Percentiles rank a stretch among this genome's conserved stretches.
Conservation (phyloP, 2,329 filamentous ascomycete genomes). For the Fusarium annulatum region DNA sequence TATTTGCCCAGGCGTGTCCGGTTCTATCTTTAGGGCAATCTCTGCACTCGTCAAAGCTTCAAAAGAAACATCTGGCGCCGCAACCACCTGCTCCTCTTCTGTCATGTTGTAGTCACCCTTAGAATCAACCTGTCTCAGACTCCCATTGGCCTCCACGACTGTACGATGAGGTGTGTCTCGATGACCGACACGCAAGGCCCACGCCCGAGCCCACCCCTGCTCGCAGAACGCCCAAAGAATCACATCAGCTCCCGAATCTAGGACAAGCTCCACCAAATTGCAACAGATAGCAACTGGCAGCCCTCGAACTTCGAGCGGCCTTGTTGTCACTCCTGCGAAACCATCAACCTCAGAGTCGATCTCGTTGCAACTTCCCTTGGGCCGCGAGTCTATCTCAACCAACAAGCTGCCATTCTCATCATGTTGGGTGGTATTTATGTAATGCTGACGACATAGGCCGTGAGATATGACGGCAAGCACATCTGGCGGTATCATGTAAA, state of each 20-base stretch:
- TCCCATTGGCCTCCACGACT: conserved; percentile 47
- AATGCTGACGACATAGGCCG: conserved; percentile 12
- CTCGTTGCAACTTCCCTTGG: conserved; percentile 35
- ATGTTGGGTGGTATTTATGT: background rate
- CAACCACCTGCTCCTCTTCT: conserved; percentile 10
- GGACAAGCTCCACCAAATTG: conserved; percentile 48
- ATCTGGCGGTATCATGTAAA: conserved; percentile 72
- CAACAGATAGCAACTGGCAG: conserved; percentile 48
- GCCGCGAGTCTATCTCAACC: conserved; percentile 34
- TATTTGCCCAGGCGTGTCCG: conserved; percentile 1
- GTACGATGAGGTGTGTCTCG: conserved; percentile 29
- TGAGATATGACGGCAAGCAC: conserved; percentile 55
- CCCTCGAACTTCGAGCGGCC: conserved; percentile 48
- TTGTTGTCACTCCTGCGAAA: conserved; percentile 27
- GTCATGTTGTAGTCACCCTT: conserved; percentile 49
- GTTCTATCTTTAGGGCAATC: background rate
- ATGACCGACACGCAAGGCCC: conserved; percentile 46
- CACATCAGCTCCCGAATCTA: conserved; percentile 49
- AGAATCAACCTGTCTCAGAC: conserved; percentile 47
- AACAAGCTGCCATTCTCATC: conserved; percentile 10
- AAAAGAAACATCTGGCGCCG: conserved; percentile 8
- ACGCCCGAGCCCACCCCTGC: conserved; percentile 50
- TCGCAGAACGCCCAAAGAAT: conserved; percentile 51
- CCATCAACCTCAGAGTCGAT: conserved; percentile 34
- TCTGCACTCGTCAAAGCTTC: conserved; percentile 9